Base-by-base conservation (phyloP, 2,329 filamentous ascomycete genomes). In the Ambrosiella xylebori region DNA sequence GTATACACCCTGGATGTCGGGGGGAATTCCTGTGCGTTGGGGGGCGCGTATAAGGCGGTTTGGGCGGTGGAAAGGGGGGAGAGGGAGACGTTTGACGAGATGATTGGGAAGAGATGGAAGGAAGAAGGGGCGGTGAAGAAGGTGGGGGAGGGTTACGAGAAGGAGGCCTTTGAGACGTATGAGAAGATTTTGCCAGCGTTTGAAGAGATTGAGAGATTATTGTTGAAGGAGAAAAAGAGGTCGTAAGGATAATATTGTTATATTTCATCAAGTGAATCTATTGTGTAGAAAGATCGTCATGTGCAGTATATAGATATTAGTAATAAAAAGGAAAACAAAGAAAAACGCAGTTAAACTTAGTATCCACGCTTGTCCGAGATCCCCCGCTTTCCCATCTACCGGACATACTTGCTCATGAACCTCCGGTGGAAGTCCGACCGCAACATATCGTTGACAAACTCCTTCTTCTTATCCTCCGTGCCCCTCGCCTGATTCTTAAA, bases 401-500 rank as follows among this genome's bases (percentile, higher is more conserved):
- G 71, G 62, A 82, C 78, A 63, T 81, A 82, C 66, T 81, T 81
- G 70, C 71, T 75, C 93, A 98, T 98, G 70, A 98, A 98, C 62
- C 89, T 84, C 72, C 90, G 93, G 75, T 98, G 93, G 70, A 98
- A 98, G 71, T 98, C 93, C 37, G 89, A 96, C 62, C 91, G 83
- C 62, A 97, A 73, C 66, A 95, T 76, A 71, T 97, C 86, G 83
- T 98, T 98, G 70, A 98, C 90, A 72, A 98, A 98, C 71, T 95
- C 90, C 74, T 91, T 94, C 74, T 89, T 81, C 74, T 85, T 90
- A 62, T 96, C 88, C 67, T 97, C 91, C 0, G 90, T 95, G 7
- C 91, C 93, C 60, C 93, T 80, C 39, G 91, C 93, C 73, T 98
- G 93, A 70, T 98, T 98, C 75, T 95, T 97, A 74, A 98, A 98